Evolutionary conservation across 495 filamentous ascomycete species (phyloP), one percentile per base, ranked within the genome.

Genomic region (Cladorrhinum samala): DNA sequence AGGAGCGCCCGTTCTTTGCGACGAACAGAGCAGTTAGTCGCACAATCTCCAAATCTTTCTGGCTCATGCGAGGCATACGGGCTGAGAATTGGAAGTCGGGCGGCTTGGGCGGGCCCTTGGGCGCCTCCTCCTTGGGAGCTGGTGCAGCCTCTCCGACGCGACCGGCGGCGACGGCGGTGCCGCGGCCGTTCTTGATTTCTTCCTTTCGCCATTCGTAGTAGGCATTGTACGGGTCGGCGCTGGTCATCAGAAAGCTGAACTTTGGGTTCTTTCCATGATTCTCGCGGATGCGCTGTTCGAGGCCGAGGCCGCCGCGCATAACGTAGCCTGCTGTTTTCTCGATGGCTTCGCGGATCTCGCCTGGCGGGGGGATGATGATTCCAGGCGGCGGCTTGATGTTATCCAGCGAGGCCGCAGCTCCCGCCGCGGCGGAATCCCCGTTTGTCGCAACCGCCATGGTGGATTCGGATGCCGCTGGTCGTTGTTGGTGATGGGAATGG

Each of bases 321-420:
- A 96, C 90, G 66, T 92, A 96, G 17, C 91, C 91, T 27, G 92
- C 91, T n/a, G 92, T 95, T 72, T 95, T 96, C 68, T 96, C 92
- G 60, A 96, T 83, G 57, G 92, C 72, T 54, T 73, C 75, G 27
- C 69, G 69, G 65, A 93, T 87, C 66, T 90, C 86, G 66, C 81
- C 65, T 14, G 67, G 83, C 0, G 91, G 91, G 25, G 91, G 91
- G 49, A 95, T 76, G 33, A 96, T 86, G 49, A 93, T 76, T 54
- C 90, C 92, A 46, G 83, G 76, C 3, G 91, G 91, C 21, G 89
- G 82, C 68, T 89, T 90, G 68, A 79, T 81, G 41, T 70, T 65
- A 42, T 77, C 76, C 36, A 81, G 69, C 52, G 58, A 65, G 3
- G 74, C 76, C 11, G 73, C 69, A 16, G 68, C 65, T n/a, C n/a